Base-by-base conservation (phyloP, 805 yeast genomes). In the Candida hispaniensis region DNA sequence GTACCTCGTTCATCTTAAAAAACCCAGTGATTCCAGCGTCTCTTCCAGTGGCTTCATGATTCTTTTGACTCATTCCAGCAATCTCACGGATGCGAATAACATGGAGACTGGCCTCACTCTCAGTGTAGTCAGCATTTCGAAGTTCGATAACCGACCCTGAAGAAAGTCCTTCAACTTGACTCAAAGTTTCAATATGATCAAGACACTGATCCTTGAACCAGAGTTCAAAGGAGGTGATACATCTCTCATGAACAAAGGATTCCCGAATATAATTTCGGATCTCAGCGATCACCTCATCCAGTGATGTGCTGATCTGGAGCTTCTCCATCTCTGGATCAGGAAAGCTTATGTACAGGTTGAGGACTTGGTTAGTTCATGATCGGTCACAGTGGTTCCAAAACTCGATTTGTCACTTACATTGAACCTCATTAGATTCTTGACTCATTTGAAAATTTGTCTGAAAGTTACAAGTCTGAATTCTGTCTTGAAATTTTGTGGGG, bases 61-160 rank as follows among this genome's bases (percentile, higher is more conserved):
- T 56, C 34, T 52, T 49, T 21, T 66, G 54, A 8, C 66, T 56
- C 18, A 65, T 57, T 20, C 67, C 69, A 40, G 68, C 65, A 44
- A 75, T 59, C 3, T 75, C 83, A 52, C 93, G 71, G 30, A 75
- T 67, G 41, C 70, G 70, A 32, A 60, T 52, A 25, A 82, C 52
- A 53, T 83, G 94, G 16, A 67, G 69, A 41, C 72, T 60, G 17
- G 79, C 75, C 18, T 66, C 60, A 26, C 67, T 62, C 51, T 71
- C 75, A 40, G 66, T 73, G 60, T 81, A 81, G 1, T 75, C 61
- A 35, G 64, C 67, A 39, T 70, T 70, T 22, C 56, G 63, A 42
- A 80, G 52, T 11, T 52, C 56, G 30, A 80, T 51, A 1, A 51
- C 44, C n/a, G 71, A 47, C 8, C 50, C 54, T 24, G 48, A 51